These are phyloP conservation scores for Mrakia blollopis DNA, from an alignment of 768 basidiomycete species.

Conservation along the genomic window DNA sequence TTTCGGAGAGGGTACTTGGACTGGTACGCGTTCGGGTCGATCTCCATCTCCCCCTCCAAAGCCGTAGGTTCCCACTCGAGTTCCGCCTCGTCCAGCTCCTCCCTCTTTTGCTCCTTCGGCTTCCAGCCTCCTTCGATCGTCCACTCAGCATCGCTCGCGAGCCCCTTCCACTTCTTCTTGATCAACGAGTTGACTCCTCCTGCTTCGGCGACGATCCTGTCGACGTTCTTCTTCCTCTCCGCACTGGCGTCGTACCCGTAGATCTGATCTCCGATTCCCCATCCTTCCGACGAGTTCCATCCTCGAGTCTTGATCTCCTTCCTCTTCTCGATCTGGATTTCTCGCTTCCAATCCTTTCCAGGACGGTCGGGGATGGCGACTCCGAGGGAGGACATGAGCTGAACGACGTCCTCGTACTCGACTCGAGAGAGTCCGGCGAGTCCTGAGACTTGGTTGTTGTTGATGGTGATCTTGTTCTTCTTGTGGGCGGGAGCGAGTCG, in stretches of 20 bases:
- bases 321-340: not conserved
- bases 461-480: conserved; percentile 28
- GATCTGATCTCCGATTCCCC: conserved; percentile 17
- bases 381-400: conserved; percentile 27
- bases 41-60: conserved; percentile 23
- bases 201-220: not conserved
- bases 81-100: conserved; percentile 13
- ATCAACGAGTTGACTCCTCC: not conserved
- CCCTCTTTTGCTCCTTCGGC: not conserved
- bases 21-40: conserved; percentile 3
- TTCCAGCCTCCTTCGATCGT: not conserved
- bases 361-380: conserved; percentile 20
- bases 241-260: not conserved
- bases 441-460: conserved; percentile 9
- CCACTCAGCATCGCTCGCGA: not conserved
- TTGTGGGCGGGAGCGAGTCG: conserved; percentile 16
- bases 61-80: conserved; percentile 26
- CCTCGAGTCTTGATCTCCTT: not conserved
- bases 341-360: not conserved
- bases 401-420: conserved; percentile 29
- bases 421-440: conserved; percentile 14
- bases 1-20: not conserved
- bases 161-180: not conserved
- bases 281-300: not conserved
- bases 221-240: not conserved